Evolutionary conservation across 257 asterid genomes (phyloP).

Genomic region (Nicotiana paniculata): DNA sequence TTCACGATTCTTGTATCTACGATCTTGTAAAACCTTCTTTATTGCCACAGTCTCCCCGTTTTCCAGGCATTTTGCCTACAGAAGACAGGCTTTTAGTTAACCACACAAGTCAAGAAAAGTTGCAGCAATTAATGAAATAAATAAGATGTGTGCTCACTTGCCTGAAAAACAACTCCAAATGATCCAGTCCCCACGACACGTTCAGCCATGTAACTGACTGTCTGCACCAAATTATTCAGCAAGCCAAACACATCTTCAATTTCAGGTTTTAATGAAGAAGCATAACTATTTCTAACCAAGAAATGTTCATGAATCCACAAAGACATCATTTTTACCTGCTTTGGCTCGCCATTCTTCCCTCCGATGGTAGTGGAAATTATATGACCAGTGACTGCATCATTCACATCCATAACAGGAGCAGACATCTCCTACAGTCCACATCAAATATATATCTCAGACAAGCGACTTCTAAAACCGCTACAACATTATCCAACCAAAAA

Average conservation of each 20-base stretch:
- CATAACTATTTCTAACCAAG: background rate
- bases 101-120: background rate
- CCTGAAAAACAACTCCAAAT: conserved; percentile 45
- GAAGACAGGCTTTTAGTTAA: background rate
- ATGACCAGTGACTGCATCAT: conserved; percentile 77
- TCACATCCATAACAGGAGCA: conserved; percentile 63
- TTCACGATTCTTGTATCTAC: conserved; percentile 91
- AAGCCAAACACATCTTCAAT: background rate
- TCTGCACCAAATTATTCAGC: conserved; percentile 20
- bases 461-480: background rate
- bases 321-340: conserved; percentile 48
- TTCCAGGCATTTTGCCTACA: conserved; percentile 91
- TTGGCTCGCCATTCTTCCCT: conserved; percentile 92
- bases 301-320: background rate
- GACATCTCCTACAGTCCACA: conserved; percentile 56
- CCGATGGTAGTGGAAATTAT: conserved; percentile 88
- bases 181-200: conserved; percentile 57
- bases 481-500: background rate
- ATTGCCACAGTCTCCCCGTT: conserved; percentile 95
- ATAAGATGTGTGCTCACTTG: background rate
- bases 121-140: background rate
- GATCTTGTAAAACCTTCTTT: conserved; percentile 90
- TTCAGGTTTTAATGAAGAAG: no score
- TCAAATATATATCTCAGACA: background rate
- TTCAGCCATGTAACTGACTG: conserved; percentile 57